A percentile compares a stretch with the other conserved stretches of the same genome.
phyloP scores from a whole-genome alignment of 2,329 filamentous ascomycete genomes.

The Tolypocladium tropicale region DNA sequence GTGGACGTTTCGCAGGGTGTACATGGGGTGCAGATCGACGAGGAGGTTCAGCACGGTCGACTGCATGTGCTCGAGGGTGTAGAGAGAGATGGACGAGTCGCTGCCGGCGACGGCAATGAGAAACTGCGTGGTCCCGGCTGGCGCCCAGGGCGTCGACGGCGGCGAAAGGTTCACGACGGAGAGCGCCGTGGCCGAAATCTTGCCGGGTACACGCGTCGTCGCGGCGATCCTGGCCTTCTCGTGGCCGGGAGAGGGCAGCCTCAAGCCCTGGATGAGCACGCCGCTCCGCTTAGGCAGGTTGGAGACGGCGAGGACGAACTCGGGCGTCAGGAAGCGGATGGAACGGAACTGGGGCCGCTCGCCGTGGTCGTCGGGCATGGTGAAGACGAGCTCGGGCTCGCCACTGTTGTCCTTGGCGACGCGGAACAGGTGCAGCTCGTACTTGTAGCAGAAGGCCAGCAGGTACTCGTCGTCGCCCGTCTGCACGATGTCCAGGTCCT shows the following conservation, averaged over 20 bases:
- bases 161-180: conserved; percentile 62
- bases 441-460: conserved; percentile 69
- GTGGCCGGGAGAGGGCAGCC: conserved; percentile 32
- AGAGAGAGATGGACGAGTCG: conserved; percentile 68
- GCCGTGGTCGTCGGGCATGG: conserved; percentile 37
- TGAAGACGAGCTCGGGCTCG: conserved; percentile 45
- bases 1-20: conserved; percentile 44
- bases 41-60: conserved; percentile 37
- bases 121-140: conserved; percentile 60
- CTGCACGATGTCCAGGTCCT: conserved; percentile 60
- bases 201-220: conserved; percentile 49
- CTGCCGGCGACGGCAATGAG: conserved; percentile 71
- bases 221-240: conserved; percentile 38
- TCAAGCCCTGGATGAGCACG: conserved; percentile 44
- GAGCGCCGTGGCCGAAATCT: conserved; percentile 65
- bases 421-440: conserved; percentile 60
- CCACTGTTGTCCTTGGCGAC: conserved; percentile 37
- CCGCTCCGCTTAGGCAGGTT: conserved; percentile 51
- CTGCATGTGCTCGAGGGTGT: conserved; percentile 61
- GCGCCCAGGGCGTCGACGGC: conserved; percentile 35
- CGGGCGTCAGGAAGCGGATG: conserved; percentile 47
- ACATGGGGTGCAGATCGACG: conserved; percentile 39
- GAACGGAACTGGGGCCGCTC: conserved; percentile 43
- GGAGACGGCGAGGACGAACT: conserved; percentile 45
- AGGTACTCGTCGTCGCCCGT: conserved; percentile 52